Conservation (phyloP, 2,329 filamentous ascomycete genomes). For the Cladorrhinum sp. region DNA sequence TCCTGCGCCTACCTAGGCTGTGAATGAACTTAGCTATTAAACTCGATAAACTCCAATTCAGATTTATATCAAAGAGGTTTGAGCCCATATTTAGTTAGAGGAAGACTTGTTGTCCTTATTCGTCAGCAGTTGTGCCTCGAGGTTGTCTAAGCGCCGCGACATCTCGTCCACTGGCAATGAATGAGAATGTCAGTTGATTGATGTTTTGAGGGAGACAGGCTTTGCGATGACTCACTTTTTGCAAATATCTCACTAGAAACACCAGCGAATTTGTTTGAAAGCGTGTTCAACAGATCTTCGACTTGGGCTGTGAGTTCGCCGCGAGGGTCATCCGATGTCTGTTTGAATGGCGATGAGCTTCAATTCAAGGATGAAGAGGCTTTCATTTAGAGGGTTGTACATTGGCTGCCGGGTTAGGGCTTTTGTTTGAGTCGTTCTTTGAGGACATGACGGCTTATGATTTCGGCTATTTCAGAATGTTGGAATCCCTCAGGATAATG, state of each 20-base stretch:
- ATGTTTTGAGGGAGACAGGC: slow-evolving; percentile 13
- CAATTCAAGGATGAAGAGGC: background rate
- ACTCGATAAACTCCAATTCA: slow-evolving; percentile 13
- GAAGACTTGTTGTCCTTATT: slow-evolving; percentile 41
- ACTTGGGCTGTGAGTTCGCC: slow-evolving; percentile 74
- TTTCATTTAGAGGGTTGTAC: slow-evolving; percentile 30
- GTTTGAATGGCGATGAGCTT: background rate
- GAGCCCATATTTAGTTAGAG: slow-evolving; percentile 6
- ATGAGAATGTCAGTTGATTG: slow-evolving; percentile 1
- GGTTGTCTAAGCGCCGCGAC: slow-evolving; percentile 77
- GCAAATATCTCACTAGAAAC: slow-evolving; percentile 84
- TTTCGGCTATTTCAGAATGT: background rate
- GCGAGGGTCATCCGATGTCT: slow-evolving; percentile 47
- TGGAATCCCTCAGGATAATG: background rate
- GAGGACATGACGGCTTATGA: slow-evolving; percentile 34
- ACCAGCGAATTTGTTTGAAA: slow-evolving; percentile 80
- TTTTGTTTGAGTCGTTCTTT: slow-evolving; percentile 36
- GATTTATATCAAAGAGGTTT: background rate
- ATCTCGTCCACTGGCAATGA: slow-evolving; percentile 79
- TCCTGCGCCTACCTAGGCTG: background rate
- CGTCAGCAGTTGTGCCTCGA: slow-evolving; percentile 70
- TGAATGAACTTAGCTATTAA: background rate
- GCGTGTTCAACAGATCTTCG: slow-evolving; percentile 79
- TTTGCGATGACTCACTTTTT: slow-evolving; percentile 69
- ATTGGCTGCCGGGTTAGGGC: slow-evolving; percentile 30